Evolutionary conservation across 768 basidiomycete genomes (phyloP), one percentile per base, ranked within the genome.

Genomic region (Serpula lacrymans): DNA sequence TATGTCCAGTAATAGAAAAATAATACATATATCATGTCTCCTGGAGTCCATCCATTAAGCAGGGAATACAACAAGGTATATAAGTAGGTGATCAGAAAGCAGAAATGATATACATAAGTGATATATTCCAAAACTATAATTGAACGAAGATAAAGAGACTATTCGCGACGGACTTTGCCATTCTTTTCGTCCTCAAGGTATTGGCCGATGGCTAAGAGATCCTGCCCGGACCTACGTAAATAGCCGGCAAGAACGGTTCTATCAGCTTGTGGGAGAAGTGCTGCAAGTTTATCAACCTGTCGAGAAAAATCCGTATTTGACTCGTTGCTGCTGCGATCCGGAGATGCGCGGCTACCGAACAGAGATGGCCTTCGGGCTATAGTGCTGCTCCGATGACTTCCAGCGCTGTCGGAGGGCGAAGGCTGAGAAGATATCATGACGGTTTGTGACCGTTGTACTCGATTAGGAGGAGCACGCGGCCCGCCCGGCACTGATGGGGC

Each of bases 141-240:
- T 20, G 41, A 51, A 45, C 22, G 39, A 50, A 21, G 27, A 25
- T 28, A 34, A 34, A 49, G 33, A 25, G 27, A 42, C 56, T 52
- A 68, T 28, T 63, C 58, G 30, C 57, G 47, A 43, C 70, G 68
- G 34, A 88, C 55, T 33, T 67, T 72, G 23, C 86, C 86, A 52
- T 82, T 85, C 65, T 82, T 84, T 57, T 88, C 84, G 48, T 91
- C 88, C 48, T 88, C 88, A 9, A 91, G 67, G 58, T 88, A 91
- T 55, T 87, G 83, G 12, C 86, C 86, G 50, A 91, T 88, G n/a
- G 88, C 88, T 30, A 87, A 65, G 30, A 89, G 84, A 59, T 88
- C 87, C 54, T 86, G 78, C 16, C 88, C 88, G 8, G 86, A 70
- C 8, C 83, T 73, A 21, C 77, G 76, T 44, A 91, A 60, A 59